A percentile compares a stretch with the other conserved stretches of the same genome.
phyloP scores from a whole-genome alignment of 2,329 filamentous ascomycete genomes.

The Teratosphaeria nubilosa region DNA sequence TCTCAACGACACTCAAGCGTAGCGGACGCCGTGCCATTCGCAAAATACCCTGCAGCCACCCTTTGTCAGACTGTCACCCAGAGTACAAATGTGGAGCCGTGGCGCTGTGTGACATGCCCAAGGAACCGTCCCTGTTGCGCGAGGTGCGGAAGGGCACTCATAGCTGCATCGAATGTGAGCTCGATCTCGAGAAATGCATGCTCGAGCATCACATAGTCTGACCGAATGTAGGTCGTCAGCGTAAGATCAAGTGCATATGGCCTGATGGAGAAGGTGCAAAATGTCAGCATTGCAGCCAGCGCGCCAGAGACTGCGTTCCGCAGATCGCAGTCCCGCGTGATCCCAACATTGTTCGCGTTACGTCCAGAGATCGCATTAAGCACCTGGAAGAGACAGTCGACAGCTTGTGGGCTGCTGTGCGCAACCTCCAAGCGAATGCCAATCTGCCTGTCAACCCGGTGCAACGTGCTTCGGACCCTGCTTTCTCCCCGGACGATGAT shows the following conservation, averaged over 20 bases:
- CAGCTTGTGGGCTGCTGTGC: background rate
- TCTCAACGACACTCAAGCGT: background rate
- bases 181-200: background rate
- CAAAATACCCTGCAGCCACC: background rate
- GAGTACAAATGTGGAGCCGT: background rate
- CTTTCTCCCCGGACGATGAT: background rate
- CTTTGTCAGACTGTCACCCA: background rate
- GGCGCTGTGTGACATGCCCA: background rate
- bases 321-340: background rate
- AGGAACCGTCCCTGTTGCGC: background rate
- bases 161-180: background rate
- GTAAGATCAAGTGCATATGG: constrained; percentile 1
- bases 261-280: background rate
- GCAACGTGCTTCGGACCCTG: background rate
- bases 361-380: background rate
- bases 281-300: background rate
- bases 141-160: background rate
- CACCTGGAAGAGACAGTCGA: background rate
- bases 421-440: background rate
- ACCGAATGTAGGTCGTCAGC: background rate
- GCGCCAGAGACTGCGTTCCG: background rate
- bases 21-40: background rate
- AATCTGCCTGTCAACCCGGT: background rate
- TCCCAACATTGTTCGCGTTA: background rate
- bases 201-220: background rate